Base-by-base conservation (phyloP, 441 rosid genomes). In the Codiaeum variegatum region DNA sequence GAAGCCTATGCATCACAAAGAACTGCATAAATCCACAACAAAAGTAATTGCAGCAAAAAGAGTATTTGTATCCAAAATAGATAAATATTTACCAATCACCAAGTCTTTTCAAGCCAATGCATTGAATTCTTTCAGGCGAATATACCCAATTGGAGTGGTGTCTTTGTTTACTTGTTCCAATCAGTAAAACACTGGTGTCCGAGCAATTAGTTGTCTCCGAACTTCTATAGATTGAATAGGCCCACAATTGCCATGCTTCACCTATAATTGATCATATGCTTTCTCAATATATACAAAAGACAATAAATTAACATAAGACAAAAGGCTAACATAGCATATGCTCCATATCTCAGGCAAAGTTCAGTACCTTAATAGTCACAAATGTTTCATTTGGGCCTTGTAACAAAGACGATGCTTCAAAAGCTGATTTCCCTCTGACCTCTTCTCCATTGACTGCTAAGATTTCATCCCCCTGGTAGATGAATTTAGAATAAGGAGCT, bases 91-190 rank as follows among this genome's bases (percentile, higher is more conserved):
- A 94, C 98, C 98, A 73, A 83, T 85, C 66, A 88, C 90, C 82
- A 94, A 80, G 88, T 94, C 98, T 86, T 94, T 94, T 82, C 86
- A 87, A 55, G 97, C 97, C 84, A 94, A 56, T 5, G 98, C 97
- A 76, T 94, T 94, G 88, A 94, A 94, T 82, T 94, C 98, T 85
- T 89, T 94, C 54, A 94, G 63, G 62, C 86, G 95, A 59, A 92
- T 82, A 79, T 94, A 94, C 73, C 98, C 98, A 31, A 85, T 85
- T 75, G 94, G 85, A 66, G 73, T 77, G 55, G 68, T 73, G 67
- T 90, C 88, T 42, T 90, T 85, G 62, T 88, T 91, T 62, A 80
- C 78, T 83, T 94, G 87, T 79, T 94, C 97, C 77, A 94, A 40
- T 49, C 92, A 89, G 71, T 88, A 94, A 71, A 86, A 86, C 44